Evolutionary conservation across 371 early-diverging fungal genomes (phyloP).

Genomic region (Amoeboaphelidium protococcarum): DNA sequence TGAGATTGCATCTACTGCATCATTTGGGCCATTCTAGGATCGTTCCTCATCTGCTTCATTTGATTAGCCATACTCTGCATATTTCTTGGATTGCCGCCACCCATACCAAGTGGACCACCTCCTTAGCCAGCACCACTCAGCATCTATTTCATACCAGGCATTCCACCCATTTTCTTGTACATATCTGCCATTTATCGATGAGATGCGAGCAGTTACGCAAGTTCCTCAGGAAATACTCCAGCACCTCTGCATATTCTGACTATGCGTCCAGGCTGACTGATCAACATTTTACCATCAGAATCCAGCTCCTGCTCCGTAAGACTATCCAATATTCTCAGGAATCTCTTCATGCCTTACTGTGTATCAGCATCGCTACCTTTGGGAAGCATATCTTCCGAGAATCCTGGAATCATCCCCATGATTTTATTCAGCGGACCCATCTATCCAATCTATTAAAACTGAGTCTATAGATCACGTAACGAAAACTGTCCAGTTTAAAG

Average conservation of each 20-base stretch:
- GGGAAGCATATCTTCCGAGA: conserved; percentile 52
- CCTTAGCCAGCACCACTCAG: conserved; percentile 4
- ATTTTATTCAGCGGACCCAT: conserved; percentile 81
- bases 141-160: conserved; percentile 47
- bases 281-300: conserved; percentile 68
- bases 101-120: conserved; percentile 13
- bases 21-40: conserved; percentile 8
- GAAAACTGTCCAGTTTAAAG: conserved; percentile 38
- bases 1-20: conserved; percentile 35
- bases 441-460: conserved; percentile 73
- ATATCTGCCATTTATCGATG: conserved; percentile 60
- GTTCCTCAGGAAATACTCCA: conserved; percentile 57
- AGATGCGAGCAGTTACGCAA: conserved; percentile 57
- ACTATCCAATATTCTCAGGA: conserved; percentile 91
- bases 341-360: conserved; percentile 41
- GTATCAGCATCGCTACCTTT: conserved; percentile 47
- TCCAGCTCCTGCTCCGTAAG: conserved; percentile 87
- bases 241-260: conserved; percentile 73
- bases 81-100: conserved; percentile 24
- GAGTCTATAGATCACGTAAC: conserved; percentile 93
- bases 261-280: conserved; percentile 43
- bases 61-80: too few relatives aligned
- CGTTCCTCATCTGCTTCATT: conserved; percentile 22
- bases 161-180: conserved; percentile 92
- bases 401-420: conserved; percentile 94